These are phyloP conservation scores for Aspergillus sp. DNA, from an alignment of 2,329 filamentous ascomycete genomes.

Conservation along the genomic window DNA sequence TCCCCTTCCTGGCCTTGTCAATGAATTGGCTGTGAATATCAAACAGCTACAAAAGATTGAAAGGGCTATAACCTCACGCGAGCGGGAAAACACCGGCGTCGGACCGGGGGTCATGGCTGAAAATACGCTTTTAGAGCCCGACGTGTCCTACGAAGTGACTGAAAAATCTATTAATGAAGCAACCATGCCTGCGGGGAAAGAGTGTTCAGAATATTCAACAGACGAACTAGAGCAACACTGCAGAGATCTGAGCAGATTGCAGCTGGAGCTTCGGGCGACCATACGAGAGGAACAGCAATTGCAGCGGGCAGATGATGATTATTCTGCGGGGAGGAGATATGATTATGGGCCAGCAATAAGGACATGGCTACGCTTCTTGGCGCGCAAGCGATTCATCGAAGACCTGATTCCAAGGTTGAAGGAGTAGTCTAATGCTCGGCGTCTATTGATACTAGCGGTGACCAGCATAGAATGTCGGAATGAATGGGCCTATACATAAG, in stretches of 20 bases:
- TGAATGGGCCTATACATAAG: background rate
- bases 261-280: constrained; percentile 33
- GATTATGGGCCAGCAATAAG: constrained; percentile 72
- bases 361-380: constrained; percentile 67
- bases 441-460: background rate
- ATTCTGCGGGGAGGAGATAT: constrained; percentile 45
- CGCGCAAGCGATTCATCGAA: constrained; percentile 62
- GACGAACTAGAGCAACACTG: constrained; percentile 33
- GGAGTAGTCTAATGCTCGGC: background rate
- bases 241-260: constrained; percentile 28
- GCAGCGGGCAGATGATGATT: constrained; percentile 38
- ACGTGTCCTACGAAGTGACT: constrained; percentile 37
- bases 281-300: constrained; percentile 43
- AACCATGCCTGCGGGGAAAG: constrained; percentile 23
- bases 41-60: constrained; percentile 44
- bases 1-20: constrained; percentile 53
- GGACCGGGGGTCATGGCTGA: constrained; percentile 11
- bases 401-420: constrained; percentile 18
- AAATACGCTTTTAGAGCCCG: constrained; percentile 32
- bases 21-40: constrained; percentile 47
- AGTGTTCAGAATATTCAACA: constrained; percentile 24
- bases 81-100: background rate
- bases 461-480: background rate
- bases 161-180: constrained; percentile 34
- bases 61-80: constrained; percentile 17